Conservation (phyloP, 768 basidiomycete species). For the Lepiota venenata region DNA sequence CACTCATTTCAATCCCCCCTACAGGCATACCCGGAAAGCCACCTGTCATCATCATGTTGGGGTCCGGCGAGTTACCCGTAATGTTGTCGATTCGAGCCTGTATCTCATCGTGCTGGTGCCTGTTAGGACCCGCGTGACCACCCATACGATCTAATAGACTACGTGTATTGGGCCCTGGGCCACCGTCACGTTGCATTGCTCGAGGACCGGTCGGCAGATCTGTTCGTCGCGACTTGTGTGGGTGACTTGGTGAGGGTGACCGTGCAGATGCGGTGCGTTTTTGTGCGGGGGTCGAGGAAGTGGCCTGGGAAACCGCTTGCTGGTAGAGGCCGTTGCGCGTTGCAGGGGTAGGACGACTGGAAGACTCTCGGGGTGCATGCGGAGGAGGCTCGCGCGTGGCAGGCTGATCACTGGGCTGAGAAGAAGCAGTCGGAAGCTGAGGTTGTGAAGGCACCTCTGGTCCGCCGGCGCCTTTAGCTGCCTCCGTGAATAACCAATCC, state of each 20-base stretch:
- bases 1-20: constrained; percentile 60
- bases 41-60: constrained; percentile 53
- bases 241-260: constrained; percentile 62
- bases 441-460: constrained; percentile 38
- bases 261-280: constrained; percentile 66
- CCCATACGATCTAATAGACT: constrained; percentile 86
- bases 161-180: constrained; percentile 36
- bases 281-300: constrained; percentile 45
- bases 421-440: constrained; percentile 25
- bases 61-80: constrained; percentile 51
- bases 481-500: constrained; percentile 84
- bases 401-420: constrained; percentile 1
- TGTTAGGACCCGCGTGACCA: constrained; percentile 40
- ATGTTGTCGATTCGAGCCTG: constrained; percentile 80
- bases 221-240: constrained; percentile 68
- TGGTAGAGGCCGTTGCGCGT: constrained; percentile 65
- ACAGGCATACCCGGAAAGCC: constrained; percentile 38
- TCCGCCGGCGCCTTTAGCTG: constrained; percentile 64
- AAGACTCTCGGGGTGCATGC: constrained; percentile 32
- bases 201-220: constrained; percentile 85
- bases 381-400: constrained; percentile 20
- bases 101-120: constrained; percentile 59
- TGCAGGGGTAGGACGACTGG: constrained; percentile 42
- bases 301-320: constrained; percentile 67
- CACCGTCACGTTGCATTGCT: constrained; percentile 62